Percentiles rank a stretch among this genome's conserved stretches.
phyloP scores from a whole-genome alignment of 106 monocot species.

The Dioscorea alata region DNA sequence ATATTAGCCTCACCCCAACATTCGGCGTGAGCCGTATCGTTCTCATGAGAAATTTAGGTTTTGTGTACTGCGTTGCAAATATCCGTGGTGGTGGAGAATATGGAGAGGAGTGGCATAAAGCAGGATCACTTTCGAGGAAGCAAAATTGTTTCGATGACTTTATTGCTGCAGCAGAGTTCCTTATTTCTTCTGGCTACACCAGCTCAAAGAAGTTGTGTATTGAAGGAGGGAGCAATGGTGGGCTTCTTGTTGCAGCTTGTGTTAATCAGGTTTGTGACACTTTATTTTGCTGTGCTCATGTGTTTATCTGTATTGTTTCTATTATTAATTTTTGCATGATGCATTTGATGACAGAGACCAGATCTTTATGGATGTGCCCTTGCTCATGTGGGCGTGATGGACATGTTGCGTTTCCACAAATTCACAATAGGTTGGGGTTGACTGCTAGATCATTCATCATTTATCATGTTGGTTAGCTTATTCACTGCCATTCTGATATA shows the following conservation, averaged over 20 bases:
- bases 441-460: neutral
- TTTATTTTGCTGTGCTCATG: too few species aligned
- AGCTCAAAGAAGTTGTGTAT: slow-evolving; percentile 60
- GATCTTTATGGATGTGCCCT: slow-evolving; percentile 97
- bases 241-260: slow-evolving; percentile 89
- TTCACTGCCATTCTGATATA: neutral
- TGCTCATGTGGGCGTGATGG: slow-evolving; percentile 98
- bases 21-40: slow-evolving; percentile 59
- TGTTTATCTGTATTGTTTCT: too few species aligned
- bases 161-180: slow-evolving; percentile 74
- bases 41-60: slow-evolving; percentile 59
- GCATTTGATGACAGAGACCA: slow-evolving; percentile 49
- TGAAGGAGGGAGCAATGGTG: slow-evolving; percentile 98
- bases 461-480: neutral
- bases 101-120: slow-evolving; percentile 98
- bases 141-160: slow-evolving; percentile 99
- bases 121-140: slow-evolving; percentile 78
- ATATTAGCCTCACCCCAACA: slow-evolving; percentile 67
- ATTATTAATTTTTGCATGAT: too few species aligned
- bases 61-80: slow-evolving; percentile 75
- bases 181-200: slow-evolving; percentile 73
- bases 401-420: slow-evolving; percentile 97
- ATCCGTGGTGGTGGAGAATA: slow-evolving; percentile 98
- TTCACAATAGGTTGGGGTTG: slow-evolving; percentile 70
- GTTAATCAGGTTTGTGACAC: slow-evolving; percentile 68